Conservation (phyloP, 1,139 yeast species). For the Candida sanyaensis region DNA sequence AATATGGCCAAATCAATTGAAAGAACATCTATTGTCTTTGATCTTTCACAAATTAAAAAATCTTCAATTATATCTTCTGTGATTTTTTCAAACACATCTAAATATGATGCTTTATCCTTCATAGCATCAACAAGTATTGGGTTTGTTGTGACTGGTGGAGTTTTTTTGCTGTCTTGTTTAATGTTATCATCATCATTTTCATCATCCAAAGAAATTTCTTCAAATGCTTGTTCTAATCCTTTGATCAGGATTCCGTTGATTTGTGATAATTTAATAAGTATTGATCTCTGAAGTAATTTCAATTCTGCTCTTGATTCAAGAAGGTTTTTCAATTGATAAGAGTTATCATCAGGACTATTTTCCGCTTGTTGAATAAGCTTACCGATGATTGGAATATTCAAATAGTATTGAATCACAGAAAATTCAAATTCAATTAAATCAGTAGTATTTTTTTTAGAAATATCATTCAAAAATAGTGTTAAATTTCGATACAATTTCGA, state of each 20-base stretch:
- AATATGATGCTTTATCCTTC: constrained; percentile 18
- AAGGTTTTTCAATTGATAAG: constrained; percentile 27
- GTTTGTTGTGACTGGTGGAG: background rate
- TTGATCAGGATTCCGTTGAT: constrained; percentile 34
- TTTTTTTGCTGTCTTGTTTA: background rate
- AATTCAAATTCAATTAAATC: constrained; percentile 29
- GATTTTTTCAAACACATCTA: constrained; percentile 29
- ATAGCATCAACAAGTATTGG: constrained; percentile 6
- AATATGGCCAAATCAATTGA: constrained; percentile 82
- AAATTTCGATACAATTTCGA: constrained; percentile 36
- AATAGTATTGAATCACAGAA: constrained; percentile 31
- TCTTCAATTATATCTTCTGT: constrained; percentile 49
- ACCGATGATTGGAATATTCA: constrained; percentile 28
- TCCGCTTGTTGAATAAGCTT: constrained; percentile 18
- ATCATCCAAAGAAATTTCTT: constrained; percentile 22
- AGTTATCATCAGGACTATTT: constrained; percentile 9
- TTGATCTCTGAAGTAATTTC: constrained; percentile 44
- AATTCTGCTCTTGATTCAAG: constrained; percentile 51
- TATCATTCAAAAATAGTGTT: constrained; percentile 40
- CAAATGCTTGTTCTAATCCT: constrained; percentile 24
- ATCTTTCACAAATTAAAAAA: constrained; percentile 49
- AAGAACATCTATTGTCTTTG: constrained; percentile 69
- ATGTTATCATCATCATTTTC: constrained; percentile 8
- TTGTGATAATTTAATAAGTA: constrained; percentile 38
- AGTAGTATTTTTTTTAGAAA: constrained; percentile 23